A percentile compares a stretch with the other conserved stretches of the same genome.
Evolutionary conservation across 192 early-diverging fungal species (phyloP).

Genomic region (Umbelopsis sp.): DNA sequence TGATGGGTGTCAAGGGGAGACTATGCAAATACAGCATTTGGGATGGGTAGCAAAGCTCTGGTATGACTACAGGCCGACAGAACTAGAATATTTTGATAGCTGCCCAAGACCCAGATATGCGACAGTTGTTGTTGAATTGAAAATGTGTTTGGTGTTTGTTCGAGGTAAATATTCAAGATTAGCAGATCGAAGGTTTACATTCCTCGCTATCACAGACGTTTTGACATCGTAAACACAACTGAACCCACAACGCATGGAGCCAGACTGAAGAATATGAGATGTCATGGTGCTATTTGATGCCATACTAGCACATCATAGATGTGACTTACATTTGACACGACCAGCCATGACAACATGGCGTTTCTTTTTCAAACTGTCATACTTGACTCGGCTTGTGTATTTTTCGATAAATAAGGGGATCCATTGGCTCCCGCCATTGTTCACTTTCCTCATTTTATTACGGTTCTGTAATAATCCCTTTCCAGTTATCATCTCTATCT

Average conservation of each 20-base stretch:
- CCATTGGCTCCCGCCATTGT: constrained; percentile 6
- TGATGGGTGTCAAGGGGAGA: too few relatives aligned
- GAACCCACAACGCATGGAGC: neutral
- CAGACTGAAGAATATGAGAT: neutral
- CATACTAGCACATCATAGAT: neutral
- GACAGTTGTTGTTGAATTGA: constrained; percentile 11
- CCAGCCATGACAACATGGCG: neutral
- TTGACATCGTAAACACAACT: constrained; percentile 12
- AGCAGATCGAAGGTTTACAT: constrained; percentile 6
- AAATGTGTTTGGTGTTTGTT: constrained; percentile 14
- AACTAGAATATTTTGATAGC: constrained; percentile 5
- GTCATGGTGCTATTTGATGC: constrained; percentile 1
- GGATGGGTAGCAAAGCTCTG: neutral
- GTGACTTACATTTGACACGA: neutral
- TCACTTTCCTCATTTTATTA: constrained; percentile 1
- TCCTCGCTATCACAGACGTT: neutral
- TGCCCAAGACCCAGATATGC: neutral
- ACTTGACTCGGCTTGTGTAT: neutral
- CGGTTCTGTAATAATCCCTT: neutral
- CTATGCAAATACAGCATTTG: too few relatives aligned
- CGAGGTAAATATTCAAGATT: neutral
- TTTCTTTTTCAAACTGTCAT: neutral
- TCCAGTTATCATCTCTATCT: neutral
- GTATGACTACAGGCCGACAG: neutral
- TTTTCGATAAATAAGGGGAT: constrained; percentile 14